Evolutionary conservation across 1,284 basidiomycete genomes (phyloP), one percentile per base, ranked within the genome.

Genomic region (Ceratobasidium sp.): DNA sequence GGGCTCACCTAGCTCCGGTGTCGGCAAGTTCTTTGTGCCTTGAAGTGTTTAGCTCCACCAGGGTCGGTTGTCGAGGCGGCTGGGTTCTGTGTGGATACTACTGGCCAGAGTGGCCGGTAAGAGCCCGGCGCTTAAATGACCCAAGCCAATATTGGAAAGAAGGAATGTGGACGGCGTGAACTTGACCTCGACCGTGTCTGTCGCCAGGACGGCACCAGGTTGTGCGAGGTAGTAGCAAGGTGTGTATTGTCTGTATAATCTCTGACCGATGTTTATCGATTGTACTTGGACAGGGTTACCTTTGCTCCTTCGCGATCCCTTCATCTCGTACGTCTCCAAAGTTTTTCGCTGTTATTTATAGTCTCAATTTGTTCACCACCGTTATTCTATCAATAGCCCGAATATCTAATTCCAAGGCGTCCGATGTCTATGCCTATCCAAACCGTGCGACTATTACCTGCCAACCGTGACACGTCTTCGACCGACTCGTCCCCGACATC

Each of bases 401-500:
- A 42, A 17, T 12, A 17, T 3, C 42, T 33, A 20, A 17, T 1
- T 26, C 13, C 28, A 10, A 33, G 15, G 3, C 33, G 10, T 62
- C 20, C 59, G 20, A 62, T 62, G 59, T 62, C 59, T 62, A 17
- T 42, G 38, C 59, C 59, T 20, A 20, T 66, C 12, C 64, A 66
- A n/a, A 66, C 44, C 13, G 64, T 66, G 5, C 64, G 64, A 9
- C 26, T 66, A 44, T 15, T 40, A 20, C 64, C 64, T 57, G n/a
- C 54, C 12, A 66, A 46, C n/a, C 69, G 69, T 17, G 69, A 71
- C 17, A 28, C 52, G 50, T 20, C 54, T 42, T 70, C 68, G 38
- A 57, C 26, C 52, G 69, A 71, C 42, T 59, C 69, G 2, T 71
- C 69, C n/a, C 69, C 69, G 7, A 71, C 69, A 3, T 42, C 69